phyloP scores from a whole-genome alignment of 441 rosid genomes.

The California macrophylla region DNA sequence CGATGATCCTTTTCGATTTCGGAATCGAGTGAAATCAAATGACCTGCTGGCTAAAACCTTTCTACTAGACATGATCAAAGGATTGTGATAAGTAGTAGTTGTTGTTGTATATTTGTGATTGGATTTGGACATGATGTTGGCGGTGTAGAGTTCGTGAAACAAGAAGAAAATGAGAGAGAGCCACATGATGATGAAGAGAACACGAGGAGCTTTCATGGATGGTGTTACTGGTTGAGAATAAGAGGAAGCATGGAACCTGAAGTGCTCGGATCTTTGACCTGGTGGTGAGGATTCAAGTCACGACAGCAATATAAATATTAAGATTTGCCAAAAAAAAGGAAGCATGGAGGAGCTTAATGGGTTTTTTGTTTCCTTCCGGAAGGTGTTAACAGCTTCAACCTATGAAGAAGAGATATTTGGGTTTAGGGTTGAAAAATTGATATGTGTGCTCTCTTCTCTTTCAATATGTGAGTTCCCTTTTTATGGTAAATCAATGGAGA shows the following conservation, averaged over 20 bases:
- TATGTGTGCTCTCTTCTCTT: slow-evolving; percentile 3
- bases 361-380: background rate
- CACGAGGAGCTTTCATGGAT: slow-evolving; percentile 39
- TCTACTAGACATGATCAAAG: slow-evolving; percentile 23
- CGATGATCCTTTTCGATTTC: slow-evolving; percentile 16
- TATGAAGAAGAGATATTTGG: slow-evolving; percentile 4
- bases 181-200: slow-evolving; percentile 38
- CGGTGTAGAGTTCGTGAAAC: slow-evolving; percentile 32
- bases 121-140: no score
- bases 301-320: no score
- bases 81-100: slow-evolving; percentile 13
- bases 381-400: slow-evolving; percentile 17
- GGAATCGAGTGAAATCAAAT: slow-evolving; percentile 58
- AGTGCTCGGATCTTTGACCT: no score
- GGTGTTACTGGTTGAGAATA: slow-evolving; percentile 9
- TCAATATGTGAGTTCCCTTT: slow-evolving; percentile 25
- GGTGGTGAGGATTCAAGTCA: no score
- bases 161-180: slow-evolving; percentile 43
- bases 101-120: slow-evolving; percentile 12
- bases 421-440: slow-evolving; percentile 15
- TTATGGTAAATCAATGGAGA: slow-evolving; percentile 23
- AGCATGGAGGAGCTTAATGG: background rate
- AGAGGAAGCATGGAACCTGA: slow-evolving; percentile 1
- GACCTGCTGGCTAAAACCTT: slow-evolving; percentile 36
- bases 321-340: background rate